Percentiles rank a stretch among this genome's conserved stretches.
Conservation (phyloP, 441 rosid species). For the Populus hybrid region DNA sequence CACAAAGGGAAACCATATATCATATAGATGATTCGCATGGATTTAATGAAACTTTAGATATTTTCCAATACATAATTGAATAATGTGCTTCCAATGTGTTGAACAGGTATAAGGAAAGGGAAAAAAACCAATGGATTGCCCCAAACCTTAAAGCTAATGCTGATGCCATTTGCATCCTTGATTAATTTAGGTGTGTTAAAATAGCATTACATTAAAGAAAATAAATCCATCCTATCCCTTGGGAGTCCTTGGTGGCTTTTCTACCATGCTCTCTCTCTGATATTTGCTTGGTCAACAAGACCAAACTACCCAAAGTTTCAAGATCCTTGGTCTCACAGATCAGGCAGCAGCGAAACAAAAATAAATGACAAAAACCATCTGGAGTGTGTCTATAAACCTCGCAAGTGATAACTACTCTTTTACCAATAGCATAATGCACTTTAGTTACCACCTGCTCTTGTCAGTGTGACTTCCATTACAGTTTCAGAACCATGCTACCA, state of each 20-base stretch:
- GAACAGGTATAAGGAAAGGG: background rate
- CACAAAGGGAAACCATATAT: constrained; percentile 7
- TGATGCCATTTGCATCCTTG: background rate
- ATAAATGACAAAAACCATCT: background rate
- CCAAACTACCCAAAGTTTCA: background rate
- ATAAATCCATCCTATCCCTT: background rate
- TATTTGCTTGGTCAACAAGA: background rate
- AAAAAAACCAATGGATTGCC: background rate
- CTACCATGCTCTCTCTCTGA: background rate
- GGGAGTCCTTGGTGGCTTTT: background rate
- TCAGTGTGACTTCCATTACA: background rate
- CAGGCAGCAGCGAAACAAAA: background rate
- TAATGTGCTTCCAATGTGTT: background rate
- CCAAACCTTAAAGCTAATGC: background rate
- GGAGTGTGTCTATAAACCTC: background rate
- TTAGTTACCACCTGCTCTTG: background rate
- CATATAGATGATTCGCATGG: background rate
- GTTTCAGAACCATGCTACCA: background rate
- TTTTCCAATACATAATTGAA: background rate
- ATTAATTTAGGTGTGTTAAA: background rate
- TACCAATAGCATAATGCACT: background rate
- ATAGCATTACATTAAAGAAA: background rate
- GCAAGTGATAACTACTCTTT: background rate
- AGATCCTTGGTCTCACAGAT: background rate
- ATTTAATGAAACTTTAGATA: background rate